These are phyloP conservation scores for Porcisia hertigi DNA, from an alignment of 208 protist species.

Conservation along the genomic window DNA sequence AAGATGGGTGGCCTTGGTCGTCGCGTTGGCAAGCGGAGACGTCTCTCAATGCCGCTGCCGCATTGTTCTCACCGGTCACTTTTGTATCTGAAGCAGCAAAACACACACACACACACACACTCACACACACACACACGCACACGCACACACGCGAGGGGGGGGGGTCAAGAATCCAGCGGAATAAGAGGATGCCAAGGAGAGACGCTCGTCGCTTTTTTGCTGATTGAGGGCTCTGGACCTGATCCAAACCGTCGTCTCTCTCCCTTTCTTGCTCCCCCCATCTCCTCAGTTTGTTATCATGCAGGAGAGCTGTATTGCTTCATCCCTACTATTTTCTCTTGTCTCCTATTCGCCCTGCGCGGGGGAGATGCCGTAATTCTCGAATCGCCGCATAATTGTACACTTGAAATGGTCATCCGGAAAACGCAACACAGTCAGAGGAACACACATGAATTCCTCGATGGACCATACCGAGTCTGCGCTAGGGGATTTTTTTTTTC, in stretches of 20 bases:
- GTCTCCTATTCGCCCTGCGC: background rate
- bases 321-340: conserved; percentile 6
- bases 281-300: background rate
- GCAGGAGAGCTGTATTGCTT: background rate
- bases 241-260: background rate
- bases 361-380: too few species aligned
- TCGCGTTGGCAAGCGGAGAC: background rate
- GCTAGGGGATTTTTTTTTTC: background rate
- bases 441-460: background rate
- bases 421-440: background rate
- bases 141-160: background rate
- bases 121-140: too few species aligned
- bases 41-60: background rate
- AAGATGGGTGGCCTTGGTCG: background rate
- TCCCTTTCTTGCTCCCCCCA: too few species aligned
- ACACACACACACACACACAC: too few species aligned
- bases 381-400: background rate
- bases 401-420: background rate
- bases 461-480: background rate
- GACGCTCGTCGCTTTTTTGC: background rate
- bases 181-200: background rate
- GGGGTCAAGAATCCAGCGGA: background rate
- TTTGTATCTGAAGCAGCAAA: too few species aligned
- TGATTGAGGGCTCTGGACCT: background rate
- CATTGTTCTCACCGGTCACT: background rate